Evolutionary conservation across 805 yeast species (phyloP).

Genomic region (Kodamaea hsintzibuensis): DNA sequence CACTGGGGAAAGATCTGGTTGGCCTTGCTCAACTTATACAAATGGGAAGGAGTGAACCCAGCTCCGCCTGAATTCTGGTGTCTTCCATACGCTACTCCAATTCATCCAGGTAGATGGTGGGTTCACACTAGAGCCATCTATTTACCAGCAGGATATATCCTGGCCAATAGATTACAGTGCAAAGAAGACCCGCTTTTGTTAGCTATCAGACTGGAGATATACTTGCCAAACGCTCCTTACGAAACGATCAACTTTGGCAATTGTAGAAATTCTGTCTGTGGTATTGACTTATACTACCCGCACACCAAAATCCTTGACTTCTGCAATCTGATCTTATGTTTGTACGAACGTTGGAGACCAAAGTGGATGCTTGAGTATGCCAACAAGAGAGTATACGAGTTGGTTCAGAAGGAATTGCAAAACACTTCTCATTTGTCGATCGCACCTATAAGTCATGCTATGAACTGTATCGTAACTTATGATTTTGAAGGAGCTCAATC

Average conservation of each 20-base stretch:
- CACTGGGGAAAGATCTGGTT: constrained; percentile 99
- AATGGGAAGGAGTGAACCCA: constrained; percentile 97
- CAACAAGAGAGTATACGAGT: constrained; percentile 54
- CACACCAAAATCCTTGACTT: constrained; percentile 69
- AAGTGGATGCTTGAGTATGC: constrained; percentile 60
- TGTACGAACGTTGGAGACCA: constrained; percentile 80
- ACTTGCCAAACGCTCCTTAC: constrained; percentile 51
- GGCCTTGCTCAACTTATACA: constrained; percentile 73
- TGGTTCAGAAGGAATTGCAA: constrained; percentile 68
- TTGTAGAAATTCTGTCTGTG: constrained; percentile 84
- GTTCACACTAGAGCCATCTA: constrained; percentile 95
- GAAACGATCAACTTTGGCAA: constrained; percentile 64
- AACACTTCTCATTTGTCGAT: constrained; percentile 84
- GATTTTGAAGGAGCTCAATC: constrained; percentile 72
- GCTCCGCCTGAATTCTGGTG: constrained; percentile 96
- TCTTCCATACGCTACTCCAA: constrained; percentile 75
- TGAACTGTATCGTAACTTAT: constrained; percentile 72
- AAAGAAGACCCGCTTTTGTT: constrained; percentile 62
- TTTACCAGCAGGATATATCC: constrained; percentile 80
- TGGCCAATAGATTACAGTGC: constrained; percentile 55
- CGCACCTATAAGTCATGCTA: constrained; percentile 92
- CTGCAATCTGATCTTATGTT: constrained; percentile 58
- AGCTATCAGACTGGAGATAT: constrained; percentile 79
- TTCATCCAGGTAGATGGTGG: constrained; percentile 99
- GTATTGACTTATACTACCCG: constrained; percentile 91